Evolutionary conservation across 1,139 yeast species (phyloP).

Genomic region (Casaregolazyma lundiana): DNA sequence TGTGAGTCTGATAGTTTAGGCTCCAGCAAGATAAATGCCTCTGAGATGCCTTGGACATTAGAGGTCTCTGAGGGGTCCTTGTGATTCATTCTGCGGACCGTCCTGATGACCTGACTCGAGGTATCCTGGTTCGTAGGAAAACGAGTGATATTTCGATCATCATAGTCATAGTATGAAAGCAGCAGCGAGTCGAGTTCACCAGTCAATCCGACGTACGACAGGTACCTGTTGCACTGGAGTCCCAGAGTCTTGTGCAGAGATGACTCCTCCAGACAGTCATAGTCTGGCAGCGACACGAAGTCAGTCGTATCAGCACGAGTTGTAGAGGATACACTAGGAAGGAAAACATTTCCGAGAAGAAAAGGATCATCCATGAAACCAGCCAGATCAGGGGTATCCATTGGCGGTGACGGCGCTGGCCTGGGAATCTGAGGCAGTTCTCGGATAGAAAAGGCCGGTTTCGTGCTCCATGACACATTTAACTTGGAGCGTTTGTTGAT

Average conservation of each 20-base stretch:
- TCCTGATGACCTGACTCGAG: conserved; percentile 7
- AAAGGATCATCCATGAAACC: too few species aligned
- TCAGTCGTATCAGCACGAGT: conserved; percentile 1
- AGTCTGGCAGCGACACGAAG: conserved; percentile 26
- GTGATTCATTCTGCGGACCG: conserved; percentile 12
- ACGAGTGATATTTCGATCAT: conserved; percentile 19
- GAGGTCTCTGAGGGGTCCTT: background rate
- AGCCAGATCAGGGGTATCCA: too few species aligned
- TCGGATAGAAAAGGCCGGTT: too few species aligned
- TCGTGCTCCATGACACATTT: too few species aligned
- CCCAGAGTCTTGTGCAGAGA: conserved; percentile 27
- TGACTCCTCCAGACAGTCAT: conserved; percentile 25
- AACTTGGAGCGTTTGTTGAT: too few species aligned
- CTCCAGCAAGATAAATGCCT: conserved; percentile 23
- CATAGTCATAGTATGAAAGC: conserved; percentile 23
- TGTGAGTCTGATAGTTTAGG: conserved; percentile 17
- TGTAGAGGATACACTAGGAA: too few species aligned
- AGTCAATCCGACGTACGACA: conserved; percentile 26
- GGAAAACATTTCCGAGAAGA: too few species aligned
- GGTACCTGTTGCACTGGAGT: conserved; percentile 25
- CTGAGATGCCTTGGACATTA: conserved; percentile 12
- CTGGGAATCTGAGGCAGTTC: conserved; percentile 17
- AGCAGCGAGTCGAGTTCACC: conserved; percentile 26
- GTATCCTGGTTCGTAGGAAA: background rate
- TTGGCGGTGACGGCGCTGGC: too few species aligned